Conservation (phyloP, 306 rosid species). For the Cicer cuneatum region DNA sequence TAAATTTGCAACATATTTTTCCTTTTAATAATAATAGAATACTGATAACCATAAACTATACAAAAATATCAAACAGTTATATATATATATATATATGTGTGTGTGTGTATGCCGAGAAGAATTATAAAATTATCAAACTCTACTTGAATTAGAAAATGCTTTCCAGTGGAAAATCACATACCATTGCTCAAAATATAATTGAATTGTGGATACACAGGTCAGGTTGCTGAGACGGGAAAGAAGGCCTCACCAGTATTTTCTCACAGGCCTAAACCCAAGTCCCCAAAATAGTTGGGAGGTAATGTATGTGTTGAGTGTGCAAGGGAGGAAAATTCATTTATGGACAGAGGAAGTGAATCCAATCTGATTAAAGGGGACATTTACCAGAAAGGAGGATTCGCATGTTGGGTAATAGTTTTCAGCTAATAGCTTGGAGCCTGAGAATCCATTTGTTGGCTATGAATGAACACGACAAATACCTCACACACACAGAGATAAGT, state of each 20-base stretch:
- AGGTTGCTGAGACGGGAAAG: not conserved
- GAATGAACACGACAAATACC: not conserved
- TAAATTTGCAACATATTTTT: not conserved
- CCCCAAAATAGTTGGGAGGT: not conserved
- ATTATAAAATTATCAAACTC: not conserved
- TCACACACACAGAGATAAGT: not conserved
- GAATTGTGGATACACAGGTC: not conserved
- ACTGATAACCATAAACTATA: not conserved
- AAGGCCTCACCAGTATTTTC: not conserved
- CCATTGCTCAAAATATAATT: not conserved
- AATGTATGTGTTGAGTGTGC: conserved; percentile 8
- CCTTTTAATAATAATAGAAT: conserved; percentile 1
- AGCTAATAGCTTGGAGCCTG: not conserved
- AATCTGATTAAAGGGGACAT: conserved; percentile 3
- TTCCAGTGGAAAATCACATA: not conserved
- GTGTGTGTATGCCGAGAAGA: not conserved
- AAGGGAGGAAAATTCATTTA: not conserved
- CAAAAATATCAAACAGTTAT: not conserved
- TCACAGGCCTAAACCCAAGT: not conserved
- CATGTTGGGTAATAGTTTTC: not conserved
- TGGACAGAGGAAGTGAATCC: conserved; percentile 1
- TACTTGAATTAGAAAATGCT: conserved; percentile 1
- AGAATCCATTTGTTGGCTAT: not conserved
- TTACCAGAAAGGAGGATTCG: not conserved
- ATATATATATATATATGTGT: too few species aligned